Conservation (phyloP, 2,329 filamentous ascomycete genomes). For the Colletotrichum sp. region DNA sequence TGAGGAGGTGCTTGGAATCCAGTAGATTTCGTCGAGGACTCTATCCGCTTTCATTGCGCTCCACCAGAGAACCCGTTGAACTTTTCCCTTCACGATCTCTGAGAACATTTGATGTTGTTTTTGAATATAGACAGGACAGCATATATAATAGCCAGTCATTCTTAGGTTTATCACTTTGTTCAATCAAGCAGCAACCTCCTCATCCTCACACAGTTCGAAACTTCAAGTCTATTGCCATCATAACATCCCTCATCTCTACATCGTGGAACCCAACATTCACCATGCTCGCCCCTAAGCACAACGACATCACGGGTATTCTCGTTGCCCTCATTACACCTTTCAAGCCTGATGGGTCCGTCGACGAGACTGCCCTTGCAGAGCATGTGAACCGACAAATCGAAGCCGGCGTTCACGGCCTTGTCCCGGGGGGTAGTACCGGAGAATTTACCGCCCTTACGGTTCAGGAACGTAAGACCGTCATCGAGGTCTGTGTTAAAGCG, state of each 20-base stretch:
- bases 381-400: slow-evolving; percentile 51
- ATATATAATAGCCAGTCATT: neutral
- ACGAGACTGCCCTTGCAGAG: slow-evolving; percentile 39
- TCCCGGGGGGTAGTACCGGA: slow-evolving; percentile 55
- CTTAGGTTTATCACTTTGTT: neutral
- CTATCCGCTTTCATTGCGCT: neutral
- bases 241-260: neutral
- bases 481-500: slow-evolving; percentile 41
- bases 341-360: slow-evolving; percentile 45
- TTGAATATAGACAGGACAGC: neutral
- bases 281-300: neutral
- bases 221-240: neutral
- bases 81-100: neutral
- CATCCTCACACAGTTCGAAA: neutral
- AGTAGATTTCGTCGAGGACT: neutral
- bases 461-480: slow-evolving; percentile 49
- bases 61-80: neutral
- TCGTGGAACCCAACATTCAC: neutral
- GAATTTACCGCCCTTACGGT: slow-evolving; percentile 51
- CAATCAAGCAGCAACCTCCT: neutral
- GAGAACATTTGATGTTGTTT: neutral
- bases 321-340: slow-evolving; percentile 56
- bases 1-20: neutral
- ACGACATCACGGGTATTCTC: slow-evolving; percentile 44
- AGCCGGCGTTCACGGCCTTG: slow-evolving; percentile 53